Conservation (phyloP, 345 rosid species). For the Brassica incana region DNA sequence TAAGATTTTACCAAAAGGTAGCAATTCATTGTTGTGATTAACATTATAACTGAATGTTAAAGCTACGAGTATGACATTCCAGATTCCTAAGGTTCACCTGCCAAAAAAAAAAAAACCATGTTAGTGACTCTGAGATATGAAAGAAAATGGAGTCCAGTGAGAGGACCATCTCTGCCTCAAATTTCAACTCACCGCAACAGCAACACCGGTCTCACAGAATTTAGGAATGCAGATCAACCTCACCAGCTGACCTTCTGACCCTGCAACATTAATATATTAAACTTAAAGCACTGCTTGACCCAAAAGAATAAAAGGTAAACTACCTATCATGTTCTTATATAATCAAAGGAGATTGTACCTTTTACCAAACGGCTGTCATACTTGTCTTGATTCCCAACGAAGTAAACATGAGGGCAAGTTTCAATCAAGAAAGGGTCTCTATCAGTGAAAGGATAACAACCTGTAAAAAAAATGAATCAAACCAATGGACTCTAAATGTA, state of each 20-base stretch:
- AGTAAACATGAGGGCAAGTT: background rate
- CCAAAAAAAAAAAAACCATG: conserved; percentile 12
- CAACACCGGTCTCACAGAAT: conserved; percentile 74
- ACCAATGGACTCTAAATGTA: background rate
- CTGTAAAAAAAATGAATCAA: conserved; percentile 43
- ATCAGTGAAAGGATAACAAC: conserved; percentile 95
- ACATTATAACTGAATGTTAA: conserved; percentile 49
- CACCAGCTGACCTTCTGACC: conserved; percentile 73
- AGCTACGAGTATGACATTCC: conserved; percentile 77
- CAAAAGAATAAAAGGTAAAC: background rate
- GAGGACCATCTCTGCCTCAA: background rate
- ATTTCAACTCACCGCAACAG: conserved; percentile 65
- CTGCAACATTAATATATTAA: conserved; percentile 43
- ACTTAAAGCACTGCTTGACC: background rate
- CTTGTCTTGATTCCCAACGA: background rate
- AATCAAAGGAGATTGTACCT: conserved; percentile 48
- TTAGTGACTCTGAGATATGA: background rate
- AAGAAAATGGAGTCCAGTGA: background rate
- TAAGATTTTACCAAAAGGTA: conserved; percentile 5
- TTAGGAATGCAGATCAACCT: conserved; percentile 77
- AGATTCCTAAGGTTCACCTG: conserved; percentile 81
- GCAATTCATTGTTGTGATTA: conserved; percentile 28
- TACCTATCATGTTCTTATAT: background rate
- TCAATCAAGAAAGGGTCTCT: conserved; percentile 38
- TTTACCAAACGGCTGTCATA: conserved; percentile 34